phyloP scores from a whole-genome alignment of 495 filamentous ascomycete genomes.

The Hypomontagnella submonticulosa region DNA sequence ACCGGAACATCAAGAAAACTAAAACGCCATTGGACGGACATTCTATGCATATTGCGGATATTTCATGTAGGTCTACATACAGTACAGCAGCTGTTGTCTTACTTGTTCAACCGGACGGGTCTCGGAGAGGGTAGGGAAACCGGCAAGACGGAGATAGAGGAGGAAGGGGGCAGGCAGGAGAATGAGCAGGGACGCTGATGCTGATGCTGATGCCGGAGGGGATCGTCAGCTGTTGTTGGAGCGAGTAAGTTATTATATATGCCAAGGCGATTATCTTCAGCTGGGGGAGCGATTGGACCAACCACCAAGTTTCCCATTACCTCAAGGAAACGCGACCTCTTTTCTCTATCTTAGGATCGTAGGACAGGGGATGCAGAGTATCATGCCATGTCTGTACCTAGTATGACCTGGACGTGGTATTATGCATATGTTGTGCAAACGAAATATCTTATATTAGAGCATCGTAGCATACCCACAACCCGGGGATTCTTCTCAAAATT shows the following conservation, averaged over 20 bases:
- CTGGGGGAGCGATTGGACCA: constrained; percentile 13
- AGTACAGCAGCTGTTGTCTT: constrained; percentile 3
- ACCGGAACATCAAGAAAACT: constrained; percentile 8
- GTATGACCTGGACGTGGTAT: no score
- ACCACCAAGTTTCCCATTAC: constrained; percentile 25
- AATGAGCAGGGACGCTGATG: not conserved
- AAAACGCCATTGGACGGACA: not conserved
- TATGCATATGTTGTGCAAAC: no score
- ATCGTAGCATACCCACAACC: no score
- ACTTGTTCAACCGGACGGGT: constrained; percentile 1
- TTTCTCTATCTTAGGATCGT: constrained; percentile 7
- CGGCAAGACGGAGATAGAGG: not conserved
- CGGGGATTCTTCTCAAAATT: no score
- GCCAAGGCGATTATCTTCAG: constrained; percentile 29
- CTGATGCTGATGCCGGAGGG: not conserved
- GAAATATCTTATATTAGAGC: no score
- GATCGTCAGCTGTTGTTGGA: constrained; percentile 12
- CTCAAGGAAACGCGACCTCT: constrained; percentile 10
- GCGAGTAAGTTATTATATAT: constrained; percentile 21
- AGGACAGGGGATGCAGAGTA: no score
- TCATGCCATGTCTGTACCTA: no score
- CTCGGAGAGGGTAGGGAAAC: not conserved
- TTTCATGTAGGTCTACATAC: no score
- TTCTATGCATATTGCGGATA: not conserved
- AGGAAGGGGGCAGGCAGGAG: not conserved